These are phyloP conservation scores for Monascus purpureus DNA, from an alignment of 495 filamentous ascomycete species.

Conservation along the genomic window DNA sequence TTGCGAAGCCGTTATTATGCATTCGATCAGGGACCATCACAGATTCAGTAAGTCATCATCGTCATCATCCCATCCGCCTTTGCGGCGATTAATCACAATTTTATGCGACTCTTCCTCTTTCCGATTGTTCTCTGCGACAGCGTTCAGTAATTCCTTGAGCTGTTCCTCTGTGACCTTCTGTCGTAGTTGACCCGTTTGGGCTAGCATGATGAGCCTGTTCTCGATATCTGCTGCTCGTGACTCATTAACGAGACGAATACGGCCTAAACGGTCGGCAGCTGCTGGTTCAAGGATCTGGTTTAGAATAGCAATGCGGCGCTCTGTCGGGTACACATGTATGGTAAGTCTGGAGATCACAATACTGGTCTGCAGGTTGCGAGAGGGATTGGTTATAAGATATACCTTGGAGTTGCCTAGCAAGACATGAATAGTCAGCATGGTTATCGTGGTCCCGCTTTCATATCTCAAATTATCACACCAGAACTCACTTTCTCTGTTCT, in stretches of 20 bases:
- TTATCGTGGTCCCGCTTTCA: too few relatives aligned
- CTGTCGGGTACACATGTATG: conserved; percentile 10
- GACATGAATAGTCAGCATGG: too few relatives aligned
- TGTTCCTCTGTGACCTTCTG: conserved; percentile 84
- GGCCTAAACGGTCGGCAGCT: conserved; percentile 81
- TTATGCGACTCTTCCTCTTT: conserved; percentile 52
- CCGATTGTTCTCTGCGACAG: conserved; percentile 58
- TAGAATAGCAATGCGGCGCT: conserved; percentile 57
- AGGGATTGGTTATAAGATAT: too few relatives aligned
- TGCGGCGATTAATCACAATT: conserved; percentile 72
- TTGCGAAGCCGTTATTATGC: too few relatives aligned
- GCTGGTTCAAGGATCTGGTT: conserved; percentile 87
- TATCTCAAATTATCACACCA: too few relatives aligned
- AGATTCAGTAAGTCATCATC: conserved; percentile 70
- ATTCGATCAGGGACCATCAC: conserved; percentile 10
- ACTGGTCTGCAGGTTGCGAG: too few relatives aligned
- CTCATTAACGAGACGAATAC: conserved; percentile 92
- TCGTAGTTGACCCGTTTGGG: conserved; percentile 72
- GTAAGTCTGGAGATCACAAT: not conserved
- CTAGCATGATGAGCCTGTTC: conserved; percentile 84
- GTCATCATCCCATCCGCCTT: conserved; percentile 75
- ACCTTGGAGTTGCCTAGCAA: too few relatives aligned
- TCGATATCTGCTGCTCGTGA: conserved; percentile 81
- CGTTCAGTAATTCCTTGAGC: conserved; percentile 77
- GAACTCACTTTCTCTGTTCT: conserved; percentile 46